These are phyloP conservation scores for Aspergillus diversus DNA, from an alignment of 495 filamentous ascomycete species.

Conservation along the genomic window DNA sequence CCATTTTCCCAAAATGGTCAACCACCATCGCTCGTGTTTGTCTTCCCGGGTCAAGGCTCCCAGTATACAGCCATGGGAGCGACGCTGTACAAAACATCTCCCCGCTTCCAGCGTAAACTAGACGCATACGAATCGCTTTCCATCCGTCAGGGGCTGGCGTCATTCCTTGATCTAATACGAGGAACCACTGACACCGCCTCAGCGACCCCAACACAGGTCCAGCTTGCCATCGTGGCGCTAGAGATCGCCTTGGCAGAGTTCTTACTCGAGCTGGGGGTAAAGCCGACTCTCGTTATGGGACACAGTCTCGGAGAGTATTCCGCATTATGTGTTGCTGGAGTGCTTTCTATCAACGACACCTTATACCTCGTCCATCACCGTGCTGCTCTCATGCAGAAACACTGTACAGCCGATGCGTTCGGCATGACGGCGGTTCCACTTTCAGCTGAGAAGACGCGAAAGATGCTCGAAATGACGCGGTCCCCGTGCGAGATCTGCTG, in stretches of 20 bases:
- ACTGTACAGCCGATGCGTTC: slow-evolving; percentile 20
- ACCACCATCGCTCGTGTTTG: slow-evolving; percentile 52
- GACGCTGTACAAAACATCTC: slow-evolving; percentile 31
- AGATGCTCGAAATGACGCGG: slow-evolving; percentile 25
- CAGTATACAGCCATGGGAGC: slow-evolving; percentile 46
- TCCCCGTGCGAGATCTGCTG: slow-evolving; percentile 54
- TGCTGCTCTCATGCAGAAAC: slow-evolving; percentile 24
- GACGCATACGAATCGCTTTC: slow-evolving; percentile 33
- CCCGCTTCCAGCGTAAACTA: slow-evolving; percentile 32
- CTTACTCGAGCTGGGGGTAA: slow-evolving; percentile 24
- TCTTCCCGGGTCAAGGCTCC: slow-evolving; percentile 72
- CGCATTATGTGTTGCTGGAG: slow-evolving; percentile 32
- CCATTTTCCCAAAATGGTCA: neutral
- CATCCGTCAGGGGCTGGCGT: slow-evolving; percentile 36
- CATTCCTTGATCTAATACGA: slow-evolving; percentile 35
- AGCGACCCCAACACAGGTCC: slow-evolving; percentile 26
- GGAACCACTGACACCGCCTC: slow-evolving; percentile 14
- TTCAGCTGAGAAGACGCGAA: neutral
- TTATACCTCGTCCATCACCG: slow-evolving; percentile 31
- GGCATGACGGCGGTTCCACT: slow-evolving; percentile 58
- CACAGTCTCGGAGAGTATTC: slow-evolving; percentile 49
- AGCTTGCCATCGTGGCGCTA: slow-evolving; percentile 20
- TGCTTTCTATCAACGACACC: slow-evolving; percentile 29
- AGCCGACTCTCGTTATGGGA: slow-evolving; percentile 30
- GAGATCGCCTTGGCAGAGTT: slow-evolving; percentile 31